Percentiles rank a stretch among this genome's conserved stretches.
phyloP scores from a whole-genome alignment of 495 filamentous ascomycete species.

The Tuber aestivum region DNA sequence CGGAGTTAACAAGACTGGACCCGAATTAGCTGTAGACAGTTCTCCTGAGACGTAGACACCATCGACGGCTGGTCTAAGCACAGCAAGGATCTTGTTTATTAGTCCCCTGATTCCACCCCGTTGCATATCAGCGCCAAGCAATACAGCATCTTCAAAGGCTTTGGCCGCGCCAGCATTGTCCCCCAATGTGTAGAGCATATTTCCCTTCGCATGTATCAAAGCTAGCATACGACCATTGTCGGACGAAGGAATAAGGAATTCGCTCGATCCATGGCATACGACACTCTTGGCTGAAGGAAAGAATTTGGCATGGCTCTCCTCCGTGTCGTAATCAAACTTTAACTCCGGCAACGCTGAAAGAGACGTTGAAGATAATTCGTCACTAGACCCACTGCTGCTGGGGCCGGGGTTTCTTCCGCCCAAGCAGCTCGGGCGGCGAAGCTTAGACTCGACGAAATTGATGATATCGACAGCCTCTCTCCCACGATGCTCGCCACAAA shows the following conservation, averaged over 20 bases:
- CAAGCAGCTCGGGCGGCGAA: slow-evolving; percentile 49
- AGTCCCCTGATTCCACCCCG: slow-evolving; percentile 69
- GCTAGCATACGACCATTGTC: slow-evolving; percentile 93
- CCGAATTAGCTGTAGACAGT: slow-evolving; percentile 42
- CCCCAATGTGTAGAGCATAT: slow-evolving; percentile 90
- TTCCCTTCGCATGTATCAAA: slow-evolving; percentile 92
- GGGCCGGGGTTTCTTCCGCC: slow-evolving; percentile 48
- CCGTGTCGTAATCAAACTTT: slow-evolving; percentile 34
- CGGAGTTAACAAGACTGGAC: slow-evolving; percentile 73
- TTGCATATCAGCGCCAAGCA: slow-evolving; percentile 73
- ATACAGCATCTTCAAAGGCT: slow-evolving; percentile 90
- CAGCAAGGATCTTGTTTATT: slow-evolving; percentile 72
- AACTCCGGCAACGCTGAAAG: slow-evolving; percentile 25
- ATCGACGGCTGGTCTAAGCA: slow-evolving; percentile 53
- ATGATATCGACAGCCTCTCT: slow-evolving; percentile 86
- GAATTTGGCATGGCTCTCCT: slow-evolving; percentile 35
- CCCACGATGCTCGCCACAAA: slow-evolving; percentile 74
- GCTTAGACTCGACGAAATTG: slow-evolving; percentile 72
- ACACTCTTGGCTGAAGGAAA: slow-evolving; percentile 17
- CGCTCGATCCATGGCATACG: slow-evolving; percentile 64
- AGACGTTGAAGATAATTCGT: slow-evolving; percentile 36
- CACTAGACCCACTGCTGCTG: slow-evolving; percentile 53
- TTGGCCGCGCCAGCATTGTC: slow-evolving; percentile 76
- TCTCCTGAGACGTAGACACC: slow-evolving; percentile 37
- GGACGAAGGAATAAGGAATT: slow-evolving; percentile 74